Percentiles rank a stretch among this genome's conserved stretches.
Evolutionary conservation across 257 asterid species (phyloP).

Genomic region (Hygrophila difformis): DNA sequence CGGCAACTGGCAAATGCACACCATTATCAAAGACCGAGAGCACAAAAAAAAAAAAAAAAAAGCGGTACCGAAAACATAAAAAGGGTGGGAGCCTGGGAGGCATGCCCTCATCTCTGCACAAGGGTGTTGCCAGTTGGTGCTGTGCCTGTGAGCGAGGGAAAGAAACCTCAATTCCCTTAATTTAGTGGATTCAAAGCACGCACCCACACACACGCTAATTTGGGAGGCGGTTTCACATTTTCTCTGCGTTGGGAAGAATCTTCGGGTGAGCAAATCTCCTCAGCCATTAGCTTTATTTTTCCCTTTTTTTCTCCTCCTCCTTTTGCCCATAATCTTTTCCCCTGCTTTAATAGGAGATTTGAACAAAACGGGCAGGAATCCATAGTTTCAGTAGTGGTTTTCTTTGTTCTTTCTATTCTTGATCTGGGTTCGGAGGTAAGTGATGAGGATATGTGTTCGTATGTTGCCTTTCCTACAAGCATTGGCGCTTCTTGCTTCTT

Average conservation of each 20-base stretch:
- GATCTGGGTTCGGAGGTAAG: conserved; percentile 24
- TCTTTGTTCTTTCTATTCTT: no score
- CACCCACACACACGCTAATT: conserved; percentile 26
- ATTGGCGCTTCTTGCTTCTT: conserved; percentile 8
- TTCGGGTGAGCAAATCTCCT: conserved; percentile 28
- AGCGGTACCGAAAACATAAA: no score
- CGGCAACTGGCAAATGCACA: no score
- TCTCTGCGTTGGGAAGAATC: conserved; percentile 30
- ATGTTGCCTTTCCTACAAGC: conserved; percentile 1
- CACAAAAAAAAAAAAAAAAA: no score
- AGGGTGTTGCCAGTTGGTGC: no score
- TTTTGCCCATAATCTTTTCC: conserved; percentile 2
- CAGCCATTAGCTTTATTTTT: conserved; percentile 23
- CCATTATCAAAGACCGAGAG: no score
- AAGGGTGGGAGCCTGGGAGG: no score
- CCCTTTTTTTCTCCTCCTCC: conserved; percentile 10
- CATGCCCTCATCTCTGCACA: neutral
- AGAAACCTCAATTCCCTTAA: conserved; percentile 15
- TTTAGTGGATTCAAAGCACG: conserved; percentile 28
- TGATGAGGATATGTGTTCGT: conserved; percentile 5
- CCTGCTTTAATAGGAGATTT: conserved; percentile 14
- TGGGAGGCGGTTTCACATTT: conserved; percentile 30
- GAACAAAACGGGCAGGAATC: conserved; percentile 11
- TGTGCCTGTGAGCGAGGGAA: conserved; percentile 17
- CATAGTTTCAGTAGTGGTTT: conserved; percentile 18